Conservation (phyloP, 1,139 yeast genomes). For the Hemisphaericaspora xylanilytica region DNA sequence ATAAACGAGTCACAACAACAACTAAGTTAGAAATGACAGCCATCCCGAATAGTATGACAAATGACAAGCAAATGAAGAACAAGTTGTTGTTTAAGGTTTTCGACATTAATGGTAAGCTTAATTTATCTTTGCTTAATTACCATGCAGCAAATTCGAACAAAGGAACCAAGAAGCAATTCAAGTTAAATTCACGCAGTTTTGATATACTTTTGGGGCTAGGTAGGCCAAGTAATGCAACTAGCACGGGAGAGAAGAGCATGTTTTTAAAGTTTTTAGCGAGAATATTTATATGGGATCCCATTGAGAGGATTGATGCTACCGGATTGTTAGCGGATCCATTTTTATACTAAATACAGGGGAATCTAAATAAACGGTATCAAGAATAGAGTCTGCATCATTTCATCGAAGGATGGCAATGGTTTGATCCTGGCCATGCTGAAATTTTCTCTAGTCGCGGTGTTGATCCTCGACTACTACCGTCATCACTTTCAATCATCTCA, state of each 20-base stretch:
- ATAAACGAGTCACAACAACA: conserved; percentile 15
- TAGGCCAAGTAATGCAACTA: conserved; percentile 7
- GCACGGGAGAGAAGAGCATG: conserved; percentile 5
- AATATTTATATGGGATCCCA: conserved; percentile 58
- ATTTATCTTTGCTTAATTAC: conserved; percentile 26
- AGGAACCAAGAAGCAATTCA: conserved; percentile 24
- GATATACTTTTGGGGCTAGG: conserved; percentile 43
- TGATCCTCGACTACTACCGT: conserved; percentile 24
- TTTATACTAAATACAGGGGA: conserved; percentile 7
- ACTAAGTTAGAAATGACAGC: conserved; percentile 4
- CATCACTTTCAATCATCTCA: conserved; percentile 20
- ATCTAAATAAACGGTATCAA: not conserved
- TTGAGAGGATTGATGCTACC: conserved; percentile 39
- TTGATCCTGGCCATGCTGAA: conserved; percentile 68
- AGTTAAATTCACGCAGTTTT: conserved; percentile 31
- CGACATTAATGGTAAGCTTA: conserved; percentile 40
- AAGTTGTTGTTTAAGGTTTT: conserved; percentile 39
- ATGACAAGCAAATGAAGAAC: conserved; percentile 28
- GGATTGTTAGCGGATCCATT: conserved; percentile 43
- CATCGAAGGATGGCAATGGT: conserved; percentile 59
- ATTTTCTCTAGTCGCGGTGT: conserved; percentile 42
- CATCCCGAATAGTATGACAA: conserved; percentile 11
- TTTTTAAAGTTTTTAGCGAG: conserved; percentile 35
- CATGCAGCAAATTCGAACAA: conserved; percentile 21
- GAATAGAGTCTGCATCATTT: not conserved